Evolutionary conservation across 495 filamentous ascomycete genomes (phyloP), one percentile per base, ranked within the genome.

Genomic region (Lasiosphaeria miniovina): DNA sequence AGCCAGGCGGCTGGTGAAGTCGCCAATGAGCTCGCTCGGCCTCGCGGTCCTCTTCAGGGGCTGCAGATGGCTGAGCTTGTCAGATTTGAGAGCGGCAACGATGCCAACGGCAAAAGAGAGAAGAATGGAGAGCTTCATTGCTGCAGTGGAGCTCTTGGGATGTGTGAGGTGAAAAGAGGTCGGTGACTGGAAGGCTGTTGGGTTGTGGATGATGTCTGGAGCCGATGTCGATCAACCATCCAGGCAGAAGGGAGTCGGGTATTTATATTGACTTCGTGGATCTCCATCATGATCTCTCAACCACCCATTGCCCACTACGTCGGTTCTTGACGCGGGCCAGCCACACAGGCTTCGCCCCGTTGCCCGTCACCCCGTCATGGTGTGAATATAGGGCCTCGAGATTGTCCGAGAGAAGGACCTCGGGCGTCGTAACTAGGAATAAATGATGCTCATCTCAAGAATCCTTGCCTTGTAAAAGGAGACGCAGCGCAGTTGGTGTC

Each of bases 101-200:
- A 73, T 45, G 60, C 70, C 61, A n/a, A 69, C 52, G 12, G 73
- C 56, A 3, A 70, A 57, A 49, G 72, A 59, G 9, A 76, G 61
- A 36, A 70, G 32, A 53, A 67, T 34, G 43, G 54, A 54, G 51
- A 73, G 36, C 65, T 74, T 78, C 75, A 78, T 78, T 51, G 52
- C 71, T 53, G 31, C 31, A 46, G 52, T 17, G 43, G 4, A 38
- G 40, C 11, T 43, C 3, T n/a, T 38, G n/a, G 10, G 35, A 52
- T n/a, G 15, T 3, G 52, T 46, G 43, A 46, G 43, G 15, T 46
- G 12, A 14, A 3, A 8, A 1, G 2, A 1, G 14, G 14, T 9
- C 3, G 41, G 40, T 5, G 38, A 46, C 12, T 10, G 33, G 51
- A 14, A 31, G 32, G 14, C 12, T 14, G 36, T 35, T 38, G 6